Percentiles rank a stretch among this genome's conserved stretches.
Evolutionary conservation across 305 asterid species (phyloP).

Genomic region (Euphrasia arctica): DNA sequence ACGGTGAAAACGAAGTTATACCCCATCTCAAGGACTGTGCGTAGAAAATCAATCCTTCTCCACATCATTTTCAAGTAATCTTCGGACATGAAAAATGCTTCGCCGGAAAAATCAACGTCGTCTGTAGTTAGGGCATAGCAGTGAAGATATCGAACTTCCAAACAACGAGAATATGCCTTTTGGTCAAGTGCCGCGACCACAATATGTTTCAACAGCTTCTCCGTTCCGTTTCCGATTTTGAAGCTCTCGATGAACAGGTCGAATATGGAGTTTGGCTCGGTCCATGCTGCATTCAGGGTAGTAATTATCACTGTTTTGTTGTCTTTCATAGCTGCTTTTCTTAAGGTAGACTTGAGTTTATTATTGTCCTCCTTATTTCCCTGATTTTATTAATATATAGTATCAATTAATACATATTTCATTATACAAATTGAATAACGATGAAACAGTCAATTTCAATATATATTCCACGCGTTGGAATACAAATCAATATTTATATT

Average conservation of each 20-base stretch:
- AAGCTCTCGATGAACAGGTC: slow-evolving; percentile 54
- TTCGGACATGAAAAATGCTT: slow-evolving; percentile 37
- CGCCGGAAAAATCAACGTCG: slow-evolving; percentile 45
- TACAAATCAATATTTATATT: too few species aligned
- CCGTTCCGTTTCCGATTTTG: slow-evolving; percentile 45
- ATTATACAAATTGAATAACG: too few species aligned
- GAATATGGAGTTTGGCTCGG: slow-evolving; percentile 43
- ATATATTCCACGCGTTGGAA: too few species aligned
- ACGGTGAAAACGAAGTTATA: slow-evolving; percentile 54
- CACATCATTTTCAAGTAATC: slow-evolving; percentile 56
- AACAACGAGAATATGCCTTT: slow-evolving; percentile 48
- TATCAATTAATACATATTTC: background rate
- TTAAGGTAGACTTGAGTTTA: slow-evolving; percentile 28
- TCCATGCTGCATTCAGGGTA: slow-evolving; percentile 56
- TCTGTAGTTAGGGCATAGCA: slow-evolving; percentile 41
- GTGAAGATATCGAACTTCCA: slow-evolving; percentile 31
- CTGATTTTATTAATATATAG: slow-evolving; percentile 16
- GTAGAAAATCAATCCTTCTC: slow-evolving; percentile 46
- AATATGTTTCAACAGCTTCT: slow-evolving; percentile 37
- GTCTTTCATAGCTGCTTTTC: slow-evolving; percentile 41
- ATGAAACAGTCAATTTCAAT: too few species aligned
- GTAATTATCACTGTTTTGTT: slow-evolving; percentile 54
- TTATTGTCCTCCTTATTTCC: slow-evolving; percentile 24
- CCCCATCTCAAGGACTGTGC: slow-evolving; percentile 45
- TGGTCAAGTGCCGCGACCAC: slow-evolving; percentile 47